Conservation (phyloP, 2,329 filamentous ascomycete genomes). For the Alternaria panax region DNA sequence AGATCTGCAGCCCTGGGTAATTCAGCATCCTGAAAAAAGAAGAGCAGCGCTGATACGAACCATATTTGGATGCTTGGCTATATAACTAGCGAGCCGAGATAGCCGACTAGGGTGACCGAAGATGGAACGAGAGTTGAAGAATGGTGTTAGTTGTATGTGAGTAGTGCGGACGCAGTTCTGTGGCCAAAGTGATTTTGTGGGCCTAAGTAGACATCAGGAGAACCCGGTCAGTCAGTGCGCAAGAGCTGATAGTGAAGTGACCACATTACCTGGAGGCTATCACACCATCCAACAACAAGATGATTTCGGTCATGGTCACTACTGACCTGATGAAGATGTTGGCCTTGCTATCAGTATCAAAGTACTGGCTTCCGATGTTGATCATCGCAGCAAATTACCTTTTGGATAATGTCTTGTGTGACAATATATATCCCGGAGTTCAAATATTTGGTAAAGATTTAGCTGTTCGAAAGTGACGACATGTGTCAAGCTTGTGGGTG, state of each 20-base stretch:
- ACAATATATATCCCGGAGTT: neutral
- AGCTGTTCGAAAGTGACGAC: neutral
- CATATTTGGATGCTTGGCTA: neutral
- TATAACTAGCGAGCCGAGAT: neutral
- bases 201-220: neutral
- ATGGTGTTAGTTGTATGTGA: neutral
- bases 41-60: neutral
- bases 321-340: neutral
- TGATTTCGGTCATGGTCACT: neutral
- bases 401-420: neutral
- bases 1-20: neutral
- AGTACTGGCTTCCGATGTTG: neutral
- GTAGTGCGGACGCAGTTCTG: too few species aligned
- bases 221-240: neutral
- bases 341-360: neutral
- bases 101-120: neutral
- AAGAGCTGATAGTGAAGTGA: neutral
- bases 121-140: neutral
- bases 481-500: neutral
- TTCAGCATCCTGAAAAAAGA: neutral
- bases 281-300: neutral
- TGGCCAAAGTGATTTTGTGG: neutral
- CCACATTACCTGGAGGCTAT: constrained; percentile 4
- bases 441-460: neutral
- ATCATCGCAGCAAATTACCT: neutral